These are phyloP conservation scores for Nakaseomyces kungkrabaensis DNA, from an alignment of 1,139 yeast genomes.

Conservation along the genomic window DNA sequence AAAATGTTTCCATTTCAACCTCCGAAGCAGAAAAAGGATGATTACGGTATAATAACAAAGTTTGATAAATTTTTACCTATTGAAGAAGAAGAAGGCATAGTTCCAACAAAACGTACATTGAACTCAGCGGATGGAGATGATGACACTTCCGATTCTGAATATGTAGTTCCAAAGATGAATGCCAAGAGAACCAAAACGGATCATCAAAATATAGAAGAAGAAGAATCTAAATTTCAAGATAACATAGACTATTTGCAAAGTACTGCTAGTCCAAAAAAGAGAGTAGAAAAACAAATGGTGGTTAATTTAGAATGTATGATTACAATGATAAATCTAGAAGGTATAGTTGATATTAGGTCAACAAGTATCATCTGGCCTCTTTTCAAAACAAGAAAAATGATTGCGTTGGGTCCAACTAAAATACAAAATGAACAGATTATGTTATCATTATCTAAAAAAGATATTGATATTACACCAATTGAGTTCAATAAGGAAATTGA, in stretches of 20 bases:
- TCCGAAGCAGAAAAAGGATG: slow-evolving; percentile 57
- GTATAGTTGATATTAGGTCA: slow-evolving; percentile 78
- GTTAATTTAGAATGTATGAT: slow-evolving; percentile 58
- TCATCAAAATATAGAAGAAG: slow-evolving; percentile 12
- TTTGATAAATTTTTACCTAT: slow-evolving; percentile 40
- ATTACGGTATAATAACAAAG: slow-evolving; percentile 72
- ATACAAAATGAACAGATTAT: slow-evolving; percentile 17
- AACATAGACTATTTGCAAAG: slow-evolving; percentile 49
- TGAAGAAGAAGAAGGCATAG: slow-evolving; percentile 38
- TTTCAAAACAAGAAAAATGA: slow-evolving; percentile 66
- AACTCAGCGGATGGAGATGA: slow-evolving; percentile 11
- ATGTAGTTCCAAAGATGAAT: slow-evolving; percentile 15
- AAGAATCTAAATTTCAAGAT: slow-evolving; percentile 26
- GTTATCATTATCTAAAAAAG: slow-evolving; percentile 20
- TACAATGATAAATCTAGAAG: slow-evolving; percentile 73
- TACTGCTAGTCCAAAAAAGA: slow-evolving; percentile 39
- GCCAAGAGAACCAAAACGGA: slow-evolving; percentile 12
- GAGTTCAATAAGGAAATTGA: slow-evolving; percentile 36
- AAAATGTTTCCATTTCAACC: slow-evolving; percentile 70
- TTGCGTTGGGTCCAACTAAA: slow-evolving; percentile 43
- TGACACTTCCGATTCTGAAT: slow-evolving; percentile 23
- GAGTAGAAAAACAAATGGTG: slow-evolving; percentile 32
- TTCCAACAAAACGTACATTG: slow-evolving; percentile 8
- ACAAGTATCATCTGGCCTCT: slow-evolving; percentile 68
- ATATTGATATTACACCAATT: slow-evolving; percentile 31